Evolutionary conservation across 306 rosid species (phyloP), one percentile per base, ranked within the genome.

Genomic region (Lathyrus oleraceus): DNA sequence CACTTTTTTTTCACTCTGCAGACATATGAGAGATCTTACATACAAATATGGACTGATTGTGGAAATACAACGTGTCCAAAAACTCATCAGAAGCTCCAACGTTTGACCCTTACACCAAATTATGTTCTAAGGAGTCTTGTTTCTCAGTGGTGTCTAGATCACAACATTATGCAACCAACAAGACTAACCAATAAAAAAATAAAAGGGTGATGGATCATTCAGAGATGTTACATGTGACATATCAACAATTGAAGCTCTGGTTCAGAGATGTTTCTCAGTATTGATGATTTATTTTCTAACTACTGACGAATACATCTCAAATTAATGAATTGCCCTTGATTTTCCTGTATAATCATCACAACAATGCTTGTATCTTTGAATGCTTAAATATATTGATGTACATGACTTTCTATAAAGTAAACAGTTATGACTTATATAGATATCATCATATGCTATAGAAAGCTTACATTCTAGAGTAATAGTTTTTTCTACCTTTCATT

Each of bases 21-120:
- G 97, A 94, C 99, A 12, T 94, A 94, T 7, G 99, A 94, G 85
- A 87, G 99, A 82, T 87, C 95, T 53, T 94, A 81, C 78, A 87
- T 94, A 61, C 99, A 94, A 78, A 87, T 97, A 78, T 94, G 99
- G 99, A 79, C 91, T 75, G 99, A 94, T 74, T 85, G 92, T 57
- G 99, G 96, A 53, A 91, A 94, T 67, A 42, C 81, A 65, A 87
- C 95, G 5, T 94, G 99, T 62, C 99, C 99, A 3, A 94, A 94
- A 87, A 94, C 97, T 52, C 99, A 88, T 86, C 97, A 85, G 83
- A 94, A 91, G 86, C 96, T 94, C 27, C 86, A 91, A 70, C 78
- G 88, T 76, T 76, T 83, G 84, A 86, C 88, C 27, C 92, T 94
- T 14, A 94, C 97, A 39, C 92, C 97, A 45, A 94, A 94, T 78